Evolutionary conservation across 2,329 filamentous ascomycete genomes (phyloP).

Genomic region (Fusarium pseudograminearum): DNA sequence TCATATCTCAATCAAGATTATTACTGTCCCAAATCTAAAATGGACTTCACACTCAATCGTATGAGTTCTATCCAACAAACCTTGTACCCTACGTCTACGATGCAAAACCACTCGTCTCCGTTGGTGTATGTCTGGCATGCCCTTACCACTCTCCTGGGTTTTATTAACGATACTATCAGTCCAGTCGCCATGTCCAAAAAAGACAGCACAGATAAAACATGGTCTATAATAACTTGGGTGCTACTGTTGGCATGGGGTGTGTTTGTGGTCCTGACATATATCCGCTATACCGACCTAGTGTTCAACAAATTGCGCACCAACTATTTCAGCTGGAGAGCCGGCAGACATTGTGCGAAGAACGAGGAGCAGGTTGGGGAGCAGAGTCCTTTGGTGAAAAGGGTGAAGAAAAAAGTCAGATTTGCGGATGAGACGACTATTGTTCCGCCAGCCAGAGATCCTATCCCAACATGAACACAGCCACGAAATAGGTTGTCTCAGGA

Average conservation of each 20-base stretch:
- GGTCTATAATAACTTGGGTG: not conserved
- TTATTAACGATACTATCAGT: not conserved
- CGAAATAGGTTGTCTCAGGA: too few relatives aligned
- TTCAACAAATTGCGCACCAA: not conserved
- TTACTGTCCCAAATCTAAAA: not conserved
- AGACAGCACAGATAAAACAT: too few relatives aligned
- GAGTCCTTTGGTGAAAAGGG: not conserved
- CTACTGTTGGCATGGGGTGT: not conserved
- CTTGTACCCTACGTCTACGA: not conserved
- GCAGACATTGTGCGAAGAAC: not conserved
- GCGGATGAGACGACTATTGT: not conserved
- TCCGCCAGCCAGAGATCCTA: not conserved
- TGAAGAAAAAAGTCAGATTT: conserved; percentile 16
- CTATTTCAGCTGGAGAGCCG: not conserved
- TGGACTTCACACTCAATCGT: not conserved
- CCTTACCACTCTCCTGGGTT: not conserved
- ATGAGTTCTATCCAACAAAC: not conserved
- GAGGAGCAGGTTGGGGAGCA: not conserved
- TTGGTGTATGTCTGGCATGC: not conserved
- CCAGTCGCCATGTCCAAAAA: not conserved
- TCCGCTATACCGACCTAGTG: conserved; percentile 8
- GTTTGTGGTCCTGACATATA: not conserved
- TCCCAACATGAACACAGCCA: not conserved
- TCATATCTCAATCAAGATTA: not conserved
- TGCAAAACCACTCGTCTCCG: not conserved